A percentile compares a stretch with the other conserved stretches of the same genome.
phyloP scores from a whole-genome alignment of 331 rosid species.

The Cydonia oblonga region DNA sequence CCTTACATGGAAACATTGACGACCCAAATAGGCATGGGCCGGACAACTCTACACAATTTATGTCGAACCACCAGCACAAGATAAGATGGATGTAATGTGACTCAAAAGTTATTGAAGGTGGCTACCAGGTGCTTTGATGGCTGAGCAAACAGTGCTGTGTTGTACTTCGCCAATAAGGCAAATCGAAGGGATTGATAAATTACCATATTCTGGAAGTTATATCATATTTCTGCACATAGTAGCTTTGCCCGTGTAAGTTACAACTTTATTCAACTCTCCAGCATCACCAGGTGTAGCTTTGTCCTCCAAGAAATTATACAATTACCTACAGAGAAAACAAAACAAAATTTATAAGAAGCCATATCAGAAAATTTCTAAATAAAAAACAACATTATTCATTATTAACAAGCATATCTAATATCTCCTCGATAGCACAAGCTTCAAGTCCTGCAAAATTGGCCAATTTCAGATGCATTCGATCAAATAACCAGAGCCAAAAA shows the following conservation, averaged over 20 bases:
- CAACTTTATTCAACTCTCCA: background rate
- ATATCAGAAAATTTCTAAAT: conserved; percentile 4
- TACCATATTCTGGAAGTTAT: background rate
- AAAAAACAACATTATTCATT: conserved; percentile 1
- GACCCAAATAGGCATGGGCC: background rate
- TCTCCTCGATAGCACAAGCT: conserved; percentile 41
- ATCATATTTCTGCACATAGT: background rate
- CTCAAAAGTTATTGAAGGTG: background rate
- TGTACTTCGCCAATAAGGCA: background rate
- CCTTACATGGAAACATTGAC: background rate
- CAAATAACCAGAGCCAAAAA: conserved; percentile 12
- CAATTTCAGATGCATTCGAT: conserved; percentile 27
- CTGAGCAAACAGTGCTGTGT: background rate
- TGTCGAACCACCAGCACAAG: background rate
- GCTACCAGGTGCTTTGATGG: background rate
- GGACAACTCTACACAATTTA: background rate
- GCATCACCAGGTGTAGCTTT: background rate
- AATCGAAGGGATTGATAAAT: background rate
- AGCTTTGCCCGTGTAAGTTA: background rate
- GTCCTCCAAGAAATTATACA: background rate
- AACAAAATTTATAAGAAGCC: conserved; percentile 15
- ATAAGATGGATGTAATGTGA: background rate
- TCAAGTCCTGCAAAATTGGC: conserved; percentile 61
- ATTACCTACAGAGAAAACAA: conserved; percentile 31
- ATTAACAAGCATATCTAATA: conserved; percentile 21